Conservation (phyloP, 768 basidiomycete species). For the Hypholoma fasciculare region DNA sequence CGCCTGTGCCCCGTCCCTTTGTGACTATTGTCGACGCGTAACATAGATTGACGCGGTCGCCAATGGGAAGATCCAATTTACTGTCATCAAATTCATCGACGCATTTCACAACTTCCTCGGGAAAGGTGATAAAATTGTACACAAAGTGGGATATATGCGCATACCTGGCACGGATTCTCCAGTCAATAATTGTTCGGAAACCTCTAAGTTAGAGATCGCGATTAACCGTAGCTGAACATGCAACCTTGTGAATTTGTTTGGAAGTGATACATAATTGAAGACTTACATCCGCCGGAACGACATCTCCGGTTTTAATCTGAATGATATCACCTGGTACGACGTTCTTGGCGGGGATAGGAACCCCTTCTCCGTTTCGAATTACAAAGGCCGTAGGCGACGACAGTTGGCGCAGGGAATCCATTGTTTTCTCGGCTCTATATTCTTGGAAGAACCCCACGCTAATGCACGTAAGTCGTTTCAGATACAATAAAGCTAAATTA, state of each 20-base stretch:
- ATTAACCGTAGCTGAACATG: slow-evolving; percentile 37
- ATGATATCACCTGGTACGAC: slow-evolving; percentile 46
- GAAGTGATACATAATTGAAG: neutral
- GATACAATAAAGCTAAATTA: neutral
- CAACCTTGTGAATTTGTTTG: neutral
- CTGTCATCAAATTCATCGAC: slow-evolving; percentile 27
- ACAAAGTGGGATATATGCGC: neutral
- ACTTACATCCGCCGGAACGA: slow-evolving; percentile 45
- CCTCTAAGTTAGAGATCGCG: slow-evolving; percentile 45
- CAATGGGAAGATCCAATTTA: slow-evolving; percentile 37
- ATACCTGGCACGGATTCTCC: slow-evolving; percentile 50
- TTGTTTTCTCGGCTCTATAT: slow-evolving; percentile 48
- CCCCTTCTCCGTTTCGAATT: slow-evolving; percentile 39
- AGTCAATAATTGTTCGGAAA: slow-evolving; percentile 52
- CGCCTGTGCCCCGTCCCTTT: slow-evolving; percentile 50
- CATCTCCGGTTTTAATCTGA: slow-evolving; percentile 39
- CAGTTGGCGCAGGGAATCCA: slow-evolving; percentile 48
- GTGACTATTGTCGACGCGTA: slow-evolving; percentile 43
- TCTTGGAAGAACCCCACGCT: slow-evolving; percentile 48
- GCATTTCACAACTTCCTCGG: slow-evolving; percentile 36
- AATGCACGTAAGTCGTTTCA: neutral
- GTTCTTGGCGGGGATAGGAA: slow-evolving; percentile 39
- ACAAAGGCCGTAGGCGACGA: slow-evolving; percentile 48
- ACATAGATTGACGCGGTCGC: slow-evolving; percentile 43
- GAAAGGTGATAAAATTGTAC: no score